A percentile compares a stretch with the other conserved stretches of the same genome.
Conservation (phyloP, 139 green algal species). For the Yamagishiella unicocca region DNA sequence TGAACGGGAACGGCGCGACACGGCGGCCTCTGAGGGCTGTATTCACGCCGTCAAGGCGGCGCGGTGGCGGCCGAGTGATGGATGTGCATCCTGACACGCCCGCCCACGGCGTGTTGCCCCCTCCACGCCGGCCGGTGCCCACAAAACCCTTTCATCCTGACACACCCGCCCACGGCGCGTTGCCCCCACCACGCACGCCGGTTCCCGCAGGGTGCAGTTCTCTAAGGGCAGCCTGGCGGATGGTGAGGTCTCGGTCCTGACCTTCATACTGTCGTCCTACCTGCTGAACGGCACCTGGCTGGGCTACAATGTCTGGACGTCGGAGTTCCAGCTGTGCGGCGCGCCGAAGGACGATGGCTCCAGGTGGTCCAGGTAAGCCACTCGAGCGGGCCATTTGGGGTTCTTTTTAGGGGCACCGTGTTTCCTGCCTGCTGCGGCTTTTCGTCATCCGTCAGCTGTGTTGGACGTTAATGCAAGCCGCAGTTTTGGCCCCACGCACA, state of each 20-base stretch:
- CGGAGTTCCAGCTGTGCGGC: constrained; percentile 71
- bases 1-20: too few relatives aligned
- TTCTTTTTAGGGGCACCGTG: not conserved
- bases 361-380: constrained; percentile 60
- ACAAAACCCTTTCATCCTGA: not conserved
- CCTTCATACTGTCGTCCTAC: constrained; percentile 66
- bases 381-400: not conserved
- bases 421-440: not conserved
- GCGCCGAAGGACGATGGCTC: constrained; percentile 42
- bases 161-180: not conserved
- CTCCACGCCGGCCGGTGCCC: too few relatives aligned
- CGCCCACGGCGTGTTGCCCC: too few relatives aligned
- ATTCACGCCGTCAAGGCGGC: too few relatives aligned
- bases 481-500: too few relatives aligned
- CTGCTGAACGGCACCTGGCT: constrained; percentile 74
- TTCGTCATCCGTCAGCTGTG: too few relatives aligned
- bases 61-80: too few relatives aligned
- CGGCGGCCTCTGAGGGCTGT: too few relatives aligned
- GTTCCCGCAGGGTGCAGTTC: constrained; percentile 43
- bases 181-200: not conserved
- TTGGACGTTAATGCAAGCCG: too few relatives aligned
- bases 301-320: constrained; percentile 63
- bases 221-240: constrained; percentile 22
- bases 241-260: constrained; percentile 35
- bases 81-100: too few relatives aligned